These are phyloP conservation scores for Globisporangium acanthophoron DNA, from an alignment of 352 stramenopile genomes.

Conservation along the genomic window DNA sequence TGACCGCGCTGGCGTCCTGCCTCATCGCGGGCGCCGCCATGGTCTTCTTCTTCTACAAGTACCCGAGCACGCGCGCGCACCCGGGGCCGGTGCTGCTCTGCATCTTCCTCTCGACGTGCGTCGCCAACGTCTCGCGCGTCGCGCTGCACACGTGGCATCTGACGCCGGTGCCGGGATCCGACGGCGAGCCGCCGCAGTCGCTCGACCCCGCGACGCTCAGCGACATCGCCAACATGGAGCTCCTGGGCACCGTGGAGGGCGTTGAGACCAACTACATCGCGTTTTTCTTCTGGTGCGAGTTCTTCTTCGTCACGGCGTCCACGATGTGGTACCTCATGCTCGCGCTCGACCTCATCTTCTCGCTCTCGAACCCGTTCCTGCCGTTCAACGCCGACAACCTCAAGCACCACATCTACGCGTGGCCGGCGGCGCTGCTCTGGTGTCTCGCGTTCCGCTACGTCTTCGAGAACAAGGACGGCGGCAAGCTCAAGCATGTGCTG, in stretches of 20 bases:
- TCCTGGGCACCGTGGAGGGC: conserved; percentile 19
- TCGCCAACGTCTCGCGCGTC: conserved; percentile 64
- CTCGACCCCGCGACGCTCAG: conserved; percentile 41
- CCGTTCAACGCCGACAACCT: conserved; percentile 83
- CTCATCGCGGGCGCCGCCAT: conserved; percentile 47
- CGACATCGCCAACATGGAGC: conserved; percentile 53
- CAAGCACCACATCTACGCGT: conserved; percentile 81
- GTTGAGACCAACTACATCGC: conserved; percentile 40
- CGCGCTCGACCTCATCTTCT: conserved; percentile 82
- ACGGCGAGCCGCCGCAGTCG: background rate
- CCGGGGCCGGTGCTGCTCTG: conserved; percentile 71
- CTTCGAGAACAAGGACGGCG: conserved; percentile 26
- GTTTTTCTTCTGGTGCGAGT: conserved; percentile 82
- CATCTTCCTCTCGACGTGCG: conserved; percentile 64
- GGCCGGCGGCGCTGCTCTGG: conserved; percentile 61
- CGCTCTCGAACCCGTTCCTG: conserved; percentile 82
- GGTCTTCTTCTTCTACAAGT: conserved; percentile 71
- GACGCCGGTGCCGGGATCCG: conserved; percentile 11
- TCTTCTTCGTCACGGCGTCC: conserved; percentile 75
- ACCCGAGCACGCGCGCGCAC: conserved; percentile 49
- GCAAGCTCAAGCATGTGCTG: conserved; percentile 36
- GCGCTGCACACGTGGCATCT: conserved; percentile 51
- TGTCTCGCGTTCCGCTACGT: conserved; percentile 65
- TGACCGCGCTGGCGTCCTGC: conserved; percentile 54
- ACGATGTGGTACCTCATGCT: conserved; percentile 87